Evolutionary conservation across 768 basidiomycete species (phyloP).

Genomic region (Mycena galopus): DNA sequence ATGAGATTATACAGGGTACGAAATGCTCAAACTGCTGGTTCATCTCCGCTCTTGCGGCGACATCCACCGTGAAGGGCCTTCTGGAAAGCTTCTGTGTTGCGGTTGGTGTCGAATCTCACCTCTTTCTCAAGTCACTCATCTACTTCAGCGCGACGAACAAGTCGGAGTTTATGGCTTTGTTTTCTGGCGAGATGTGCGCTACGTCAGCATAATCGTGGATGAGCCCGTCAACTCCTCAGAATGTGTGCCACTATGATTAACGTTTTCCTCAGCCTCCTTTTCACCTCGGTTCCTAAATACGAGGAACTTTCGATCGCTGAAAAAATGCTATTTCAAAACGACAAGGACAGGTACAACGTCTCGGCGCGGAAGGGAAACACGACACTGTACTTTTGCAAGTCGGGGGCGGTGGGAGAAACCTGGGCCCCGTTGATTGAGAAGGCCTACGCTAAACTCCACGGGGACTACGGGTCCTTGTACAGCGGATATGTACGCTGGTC

Average conservation of each 20-base stretch:
- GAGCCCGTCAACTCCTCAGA: constrained; percentile 41
- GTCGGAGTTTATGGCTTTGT: constrained; percentile 54
- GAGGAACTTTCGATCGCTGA: constrained; percentile 46
- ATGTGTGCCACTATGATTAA: background rate
- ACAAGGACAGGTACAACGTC: constrained; percentile 47
- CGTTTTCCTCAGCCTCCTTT: constrained; percentile 44
- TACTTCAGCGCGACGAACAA: constrained; percentile 43
- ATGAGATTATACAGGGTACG: constrained; percentile 50
- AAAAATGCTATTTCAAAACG: constrained; percentile 48
- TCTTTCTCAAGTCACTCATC: background rate
- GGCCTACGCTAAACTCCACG: constrained; percentile 51
- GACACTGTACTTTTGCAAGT: constrained; percentile 49
- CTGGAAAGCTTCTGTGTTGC: constrained; percentile 53
- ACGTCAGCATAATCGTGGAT: constrained; percentile 53
- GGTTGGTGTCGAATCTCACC: constrained; percentile 30
- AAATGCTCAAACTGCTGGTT: constrained; percentile 53
- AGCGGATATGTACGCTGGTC: constrained; percentile 39
- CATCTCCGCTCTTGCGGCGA: constrained; percentile 47
- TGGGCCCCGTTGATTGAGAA: constrained; percentile 46
- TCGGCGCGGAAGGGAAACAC: constrained; percentile 49
- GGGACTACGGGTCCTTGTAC: constrained; percentile 46
- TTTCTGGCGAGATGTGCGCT: constrained; percentile 48
- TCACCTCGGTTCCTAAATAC: constrained; percentile 47
- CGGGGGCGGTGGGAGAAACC: constrained; percentile 45
- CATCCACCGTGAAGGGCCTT: constrained; percentile 45